Conservation (phyloP, 805 yeast species). For the Candida suzukii region DNA sequence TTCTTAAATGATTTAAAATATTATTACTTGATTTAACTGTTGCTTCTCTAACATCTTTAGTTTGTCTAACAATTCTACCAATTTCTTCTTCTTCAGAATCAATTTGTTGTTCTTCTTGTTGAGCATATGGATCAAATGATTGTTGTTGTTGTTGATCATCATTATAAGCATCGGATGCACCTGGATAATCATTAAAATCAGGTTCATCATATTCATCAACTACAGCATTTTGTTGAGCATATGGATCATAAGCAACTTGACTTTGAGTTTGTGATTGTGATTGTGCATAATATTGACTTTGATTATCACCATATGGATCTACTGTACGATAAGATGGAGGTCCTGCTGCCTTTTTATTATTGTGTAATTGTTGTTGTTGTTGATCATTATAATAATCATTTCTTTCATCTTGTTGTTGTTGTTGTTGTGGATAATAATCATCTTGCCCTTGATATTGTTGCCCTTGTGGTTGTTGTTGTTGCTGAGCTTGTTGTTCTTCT, state of each 20-base stretch:
- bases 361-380: background rate
- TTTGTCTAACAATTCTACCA: slow-evolving; percentile 73
- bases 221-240: slow-evolving; percentile 21
- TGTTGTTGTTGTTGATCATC: background rate
- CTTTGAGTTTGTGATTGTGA: background rate
- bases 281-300: background rate
- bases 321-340: background rate
- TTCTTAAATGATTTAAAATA: slow-evolving; percentile 63
- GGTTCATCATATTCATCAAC: slow-evolving; percentile 7
- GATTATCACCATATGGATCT: too few species aligned
- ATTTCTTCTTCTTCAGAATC: slow-evolving; percentile 88
- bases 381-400: background rate
- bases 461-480: slow-evolving; percentile 1
- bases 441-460: background rate
- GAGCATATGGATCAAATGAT: slow-evolving; percentile 17
- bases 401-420: background rate
- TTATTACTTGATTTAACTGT: slow-evolving; percentile 81
- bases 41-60: slow-evolving; percentile 60
- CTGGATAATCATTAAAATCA: slow-evolving; percentile 24
- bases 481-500: slow-evolving; percentile 2
- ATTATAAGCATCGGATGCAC: slow-evolving; percentile 4
- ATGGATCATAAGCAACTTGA: slow-evolving; percentile 18
- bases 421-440: background rate
- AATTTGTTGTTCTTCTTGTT: slow-evolving; percentile 36
- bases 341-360: background rate